Conservation (phyloP, 768 basidiomycete species). For the Leucosporidium scottii region DNA sequence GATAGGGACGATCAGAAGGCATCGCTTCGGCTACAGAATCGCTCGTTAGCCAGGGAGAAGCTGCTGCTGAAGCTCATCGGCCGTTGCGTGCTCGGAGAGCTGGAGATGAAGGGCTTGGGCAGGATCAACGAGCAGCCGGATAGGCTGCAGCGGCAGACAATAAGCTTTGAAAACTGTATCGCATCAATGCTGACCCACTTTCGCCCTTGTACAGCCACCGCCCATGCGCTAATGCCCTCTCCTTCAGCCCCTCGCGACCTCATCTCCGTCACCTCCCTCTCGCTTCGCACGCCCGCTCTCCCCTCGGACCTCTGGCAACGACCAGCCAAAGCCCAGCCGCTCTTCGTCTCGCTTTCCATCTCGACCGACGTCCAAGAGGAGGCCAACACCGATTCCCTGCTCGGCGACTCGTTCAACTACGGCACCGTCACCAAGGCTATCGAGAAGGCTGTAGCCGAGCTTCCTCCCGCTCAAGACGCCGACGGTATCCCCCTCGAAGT, state of each 20-base stretch:
- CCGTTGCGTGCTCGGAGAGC: too few species aligned
- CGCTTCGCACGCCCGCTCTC: slow-evolving; percentile 40
- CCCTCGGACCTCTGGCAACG: slow-evolving; percentile 35
- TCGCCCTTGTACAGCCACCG: too few species aligned
- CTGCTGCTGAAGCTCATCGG: too few species aligned
- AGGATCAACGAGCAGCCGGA: too few species aligned
- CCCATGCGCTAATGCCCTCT: too few species aligned
- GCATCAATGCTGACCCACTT: too few species aligned
- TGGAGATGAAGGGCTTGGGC: too few species aligned
- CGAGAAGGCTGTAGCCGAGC: slow-evolving; percentile 43
- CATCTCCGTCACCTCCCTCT: slow-evolving; percentile 41
- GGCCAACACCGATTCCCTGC: slow-evolving; percentile 53
- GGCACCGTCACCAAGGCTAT: slow-evolving; percentile 51
- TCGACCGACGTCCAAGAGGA: slow-evolving; percentile 50
- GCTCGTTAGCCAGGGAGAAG: too few species aligned
- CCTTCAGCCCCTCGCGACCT: slow-evolving; percentile 26
- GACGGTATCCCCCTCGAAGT: slow-evolving; percentile 46
- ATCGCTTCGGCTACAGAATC: too few species aligned
- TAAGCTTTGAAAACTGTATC: too few species aligned
- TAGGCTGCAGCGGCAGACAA: too few species aligned
- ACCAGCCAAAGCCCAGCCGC: slow-evolving; percentile 46
- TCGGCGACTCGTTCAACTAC: slow-evolving; percentile 58
- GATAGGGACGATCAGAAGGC: too few species aligned
- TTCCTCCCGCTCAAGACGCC: not conserved
- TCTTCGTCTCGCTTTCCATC: slow-evolving; percentile 53